A percentile compares a stretch with the other conserved stretches of the same genome.
phyloP scores from a whole-genome alignment of 2,329 filamentous ascomycete genomes.

The Aspergillus fumigatiaffinis region DNA sequence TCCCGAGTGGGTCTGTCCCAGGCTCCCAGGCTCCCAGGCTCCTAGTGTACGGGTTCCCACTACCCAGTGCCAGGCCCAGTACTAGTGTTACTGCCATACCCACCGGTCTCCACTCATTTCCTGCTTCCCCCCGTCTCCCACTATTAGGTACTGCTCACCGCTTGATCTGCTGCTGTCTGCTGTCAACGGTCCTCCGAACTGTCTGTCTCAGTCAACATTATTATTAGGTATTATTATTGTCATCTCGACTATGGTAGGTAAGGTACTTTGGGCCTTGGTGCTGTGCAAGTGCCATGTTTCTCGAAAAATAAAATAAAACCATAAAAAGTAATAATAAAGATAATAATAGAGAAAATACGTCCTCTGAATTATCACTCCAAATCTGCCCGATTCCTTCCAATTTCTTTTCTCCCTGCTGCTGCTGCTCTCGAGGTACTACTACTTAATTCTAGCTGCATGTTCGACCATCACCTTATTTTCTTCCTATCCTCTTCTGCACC shows the following conservation, averaged over 20 bases:
- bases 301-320: neutral
- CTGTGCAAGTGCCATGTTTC: neutral
- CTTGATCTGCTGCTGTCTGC: neutral
- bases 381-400: neutral
- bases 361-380: neutral
- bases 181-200: neutral
- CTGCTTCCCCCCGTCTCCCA: neutral
- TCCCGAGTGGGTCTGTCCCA: constrained; percentile 1
- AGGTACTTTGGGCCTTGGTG: neutral
- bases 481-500: neutral
- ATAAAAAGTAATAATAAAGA: neutral
- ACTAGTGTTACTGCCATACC: too few relatives aligned
- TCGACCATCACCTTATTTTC: neutral
- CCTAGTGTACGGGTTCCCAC: neutral
- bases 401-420: neutral
- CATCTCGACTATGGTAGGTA: neutral
- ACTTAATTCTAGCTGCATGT: neutral
- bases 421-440: neutral
- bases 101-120: neutral
- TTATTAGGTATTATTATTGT: neutral
- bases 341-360: neutral
- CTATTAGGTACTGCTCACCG: neutral
- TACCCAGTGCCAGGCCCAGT: too few relatives aligned
- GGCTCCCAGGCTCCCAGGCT: neutral
- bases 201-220: too few relatives aligned